Percentiles rank a stretch among this genome's conserved stretches.
phyloP scores from a whole-genome alignment of 805 yeast species.

The Brettanomyces sp. region DNA sequence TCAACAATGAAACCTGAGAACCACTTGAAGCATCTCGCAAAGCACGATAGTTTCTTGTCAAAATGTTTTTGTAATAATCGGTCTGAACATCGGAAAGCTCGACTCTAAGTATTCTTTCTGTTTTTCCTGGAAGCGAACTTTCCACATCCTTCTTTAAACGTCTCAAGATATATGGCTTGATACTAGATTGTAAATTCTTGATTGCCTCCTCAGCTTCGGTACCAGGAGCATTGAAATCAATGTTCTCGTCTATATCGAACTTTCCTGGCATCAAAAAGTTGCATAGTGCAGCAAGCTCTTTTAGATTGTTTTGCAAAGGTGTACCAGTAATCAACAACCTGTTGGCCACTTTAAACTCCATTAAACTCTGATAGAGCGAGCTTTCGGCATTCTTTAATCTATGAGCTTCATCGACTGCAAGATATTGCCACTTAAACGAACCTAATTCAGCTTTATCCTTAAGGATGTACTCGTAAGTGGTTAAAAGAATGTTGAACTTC shows the following conservation, averaged over 20 bases:
- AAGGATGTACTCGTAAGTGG: conserved; percentile 93
- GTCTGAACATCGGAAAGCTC: conserved; percentile 94
- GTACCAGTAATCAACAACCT: conserved; percentile 93
- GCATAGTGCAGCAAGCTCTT: conserved; percentile 90
- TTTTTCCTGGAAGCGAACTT: conserved; percentile 89
- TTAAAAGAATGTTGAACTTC: conserved; percentile 83
- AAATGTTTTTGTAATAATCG: conserved; percentile 85
- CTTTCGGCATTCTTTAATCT: conserved; percentile 90
- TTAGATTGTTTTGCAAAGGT: conserved; percentile 91
- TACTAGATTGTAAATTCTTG: conserved; percentile 69
- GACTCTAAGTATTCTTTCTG: conserved; percentile 90
- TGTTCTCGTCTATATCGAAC: conserved; percentile 73
- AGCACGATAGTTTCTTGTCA: conserved; percentile 88
- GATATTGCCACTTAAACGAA: conserved; percentile 81
- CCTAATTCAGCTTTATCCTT: conserved; percentile 82
- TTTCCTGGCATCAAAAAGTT: conserved; percentile 95
- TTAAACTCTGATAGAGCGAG: conserved; percentile 81
- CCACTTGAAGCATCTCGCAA: conserved; percentile 76
- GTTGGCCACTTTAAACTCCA: conserved; percentile 73
- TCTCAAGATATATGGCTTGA: conserved; percentile 88
- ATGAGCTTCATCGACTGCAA: conserved; percentile 99
- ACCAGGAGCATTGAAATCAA: conserved; percentile 86
- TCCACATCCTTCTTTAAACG: conserved; percentile 96
- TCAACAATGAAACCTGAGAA: conserved; percentile 75
- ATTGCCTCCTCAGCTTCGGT: conserved; percentile 83